Percentiles rank a stretch among this genome's conserved stretches.
These are phyloP conservation scores for Fusarium algeriense DNA, from an alignment of 2,329 filamentous ascomycete species.

Conservation along the genomic window DNA sequence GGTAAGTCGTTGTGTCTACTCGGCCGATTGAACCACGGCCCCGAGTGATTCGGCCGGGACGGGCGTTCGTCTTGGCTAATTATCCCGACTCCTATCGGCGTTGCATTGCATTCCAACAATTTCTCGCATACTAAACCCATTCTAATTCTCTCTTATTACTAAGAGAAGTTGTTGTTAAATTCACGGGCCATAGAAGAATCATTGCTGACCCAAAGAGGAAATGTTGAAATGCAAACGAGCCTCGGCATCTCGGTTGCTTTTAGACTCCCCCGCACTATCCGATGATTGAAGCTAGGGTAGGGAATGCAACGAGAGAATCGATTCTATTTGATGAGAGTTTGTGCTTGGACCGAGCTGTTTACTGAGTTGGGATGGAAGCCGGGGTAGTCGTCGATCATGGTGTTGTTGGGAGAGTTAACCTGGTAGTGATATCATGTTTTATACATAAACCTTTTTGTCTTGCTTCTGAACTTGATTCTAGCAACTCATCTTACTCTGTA, in stretches of 20 bases:
- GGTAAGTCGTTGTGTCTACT: conserved; percentile 5
- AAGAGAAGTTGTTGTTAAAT: neutral
- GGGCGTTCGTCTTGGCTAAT: neutral
- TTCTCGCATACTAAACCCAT: conserved; percentile 1
- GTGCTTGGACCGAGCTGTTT: conserved; percentile 27
- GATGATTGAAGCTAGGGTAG: conserved; percentile 29
- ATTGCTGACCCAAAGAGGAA: conserved; percentile 10
- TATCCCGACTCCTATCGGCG: neutral
- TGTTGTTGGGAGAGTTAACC: neutral
- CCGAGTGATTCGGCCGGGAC: conserved; percentile 38
- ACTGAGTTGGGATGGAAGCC: conserved; percentile 20
- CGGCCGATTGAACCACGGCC: conserved; percentile 43
- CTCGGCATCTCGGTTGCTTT: conserved; percentile 42
- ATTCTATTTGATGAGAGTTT: conserved; percentile 21
- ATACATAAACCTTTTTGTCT: conserved; percentile 3
- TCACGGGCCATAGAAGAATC: conserved; percentile 15
- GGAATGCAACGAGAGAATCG: conserved; percentile 1
- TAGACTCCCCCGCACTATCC: conserved; percentile 36
- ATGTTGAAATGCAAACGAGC: conserved; percentile 15
- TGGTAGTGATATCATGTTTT: conserved; percentile 18
- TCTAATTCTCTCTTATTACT: neutral
- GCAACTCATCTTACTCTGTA: neutral
- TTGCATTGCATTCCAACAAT: neutral
- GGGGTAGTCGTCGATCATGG: conserved; percentile 24
- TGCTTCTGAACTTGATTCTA: neutral